Conservation (phyloP, 1,139 yeast genomes). For the Zygosaccharomyces sapae region DNA sequence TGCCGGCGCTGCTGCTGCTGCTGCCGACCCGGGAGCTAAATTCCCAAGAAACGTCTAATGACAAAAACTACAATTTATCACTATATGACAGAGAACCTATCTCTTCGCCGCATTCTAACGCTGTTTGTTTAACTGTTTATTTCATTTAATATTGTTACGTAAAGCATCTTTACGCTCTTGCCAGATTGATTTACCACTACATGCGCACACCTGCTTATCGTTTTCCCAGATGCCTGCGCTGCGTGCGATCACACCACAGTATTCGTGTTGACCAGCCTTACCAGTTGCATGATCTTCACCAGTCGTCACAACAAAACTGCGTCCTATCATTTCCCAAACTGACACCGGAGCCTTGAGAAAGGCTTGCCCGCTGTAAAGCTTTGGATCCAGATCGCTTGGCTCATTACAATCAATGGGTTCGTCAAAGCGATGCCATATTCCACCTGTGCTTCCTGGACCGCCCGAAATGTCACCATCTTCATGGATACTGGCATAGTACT, state of each 20-base stretch:
- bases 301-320: constrained; percentile 63
- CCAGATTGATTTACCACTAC: constrained; percentile 96
- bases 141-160: constrained; percentile 22
- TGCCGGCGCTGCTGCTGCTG: neutral
- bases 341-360: constrained; percentile 56
- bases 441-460: constrained; percentile 75
- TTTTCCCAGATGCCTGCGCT: constrained; percentile 98
- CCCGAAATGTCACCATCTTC: constrained; percentile 68
- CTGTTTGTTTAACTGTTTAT: neutral
- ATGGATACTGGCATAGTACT: constrained; percentile 66
- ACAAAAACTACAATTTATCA: neutral
- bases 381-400: constrained; percentile 35
- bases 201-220: constrained; percentile 86
- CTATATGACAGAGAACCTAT: neutral
- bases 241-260: constrained; percentile 89
- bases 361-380: constrained; percentile 49
- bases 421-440: constrained; percentile 43
- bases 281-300: constrained; percentile 39
- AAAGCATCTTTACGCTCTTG: constrained; percentile 79
- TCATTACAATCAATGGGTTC: constrained; percentile 35
- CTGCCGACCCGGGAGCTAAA: neutral
- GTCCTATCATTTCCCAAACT: constrained; percentile 68
- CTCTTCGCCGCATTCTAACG: no score
- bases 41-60: neutral
- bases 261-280: constrained; percentile 37